A percentile compares a stretch with the other conserved stretches of the same genome.
phyloP scores from a whole-genome alignment of 1,284 basidiomycete genomes.

The Agroathelia rolfsii region DNA sequence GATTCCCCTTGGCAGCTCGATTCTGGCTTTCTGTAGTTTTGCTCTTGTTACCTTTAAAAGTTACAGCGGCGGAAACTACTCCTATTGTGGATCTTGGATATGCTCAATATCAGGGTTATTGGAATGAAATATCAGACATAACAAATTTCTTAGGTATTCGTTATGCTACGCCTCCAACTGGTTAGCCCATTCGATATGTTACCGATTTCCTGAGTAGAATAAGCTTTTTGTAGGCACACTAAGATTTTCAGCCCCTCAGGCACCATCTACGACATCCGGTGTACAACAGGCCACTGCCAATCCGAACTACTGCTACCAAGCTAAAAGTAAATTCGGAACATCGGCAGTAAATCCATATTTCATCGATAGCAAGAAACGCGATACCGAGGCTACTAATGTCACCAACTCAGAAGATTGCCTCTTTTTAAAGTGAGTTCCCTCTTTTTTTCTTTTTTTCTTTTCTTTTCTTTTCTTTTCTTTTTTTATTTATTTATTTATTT shows the following conservation, averaged over 20 bases:
- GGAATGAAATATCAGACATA: slow-evolving; percentile 4
- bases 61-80: too few relatives aligned
- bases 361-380: slow-evolving; percentile 2
- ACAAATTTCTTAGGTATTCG: slow-evolving; percentile 10
- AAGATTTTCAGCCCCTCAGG: slow-evolving; percentile 7
- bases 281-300: slow-evolving; percentile 8
- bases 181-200: not conserved
- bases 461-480: too few relatives aligned
- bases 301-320: slow-evolving; percentile 9
- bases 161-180: slow-evolving; percentile 9
- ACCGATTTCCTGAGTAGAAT: not conserved
- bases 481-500: not conserved
- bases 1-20: too few relatives aligned
- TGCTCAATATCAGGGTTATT: slow-evolving; percentile 8
- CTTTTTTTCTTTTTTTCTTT: not conserved
- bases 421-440: slow-evolving; percentile 1
- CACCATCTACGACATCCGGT: slow-evolving; percentile 5
- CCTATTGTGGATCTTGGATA: slow-evolving; percentile 8
- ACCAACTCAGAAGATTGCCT: slow-evolving; percentile 5
- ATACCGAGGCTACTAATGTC: not conserved
- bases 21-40: too few relatives aligned
- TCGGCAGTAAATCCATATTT: slow-evolving; percentile 1
- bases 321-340: not conserved
- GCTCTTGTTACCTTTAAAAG: too few relatives aligned
- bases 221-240: slow-evolving; percentile 4